These are phyloP conservation scores for Skeletonema costatum DNA, from an alignment of 108 stramenopile genomes.

Conservation along the genomic window DNA sequence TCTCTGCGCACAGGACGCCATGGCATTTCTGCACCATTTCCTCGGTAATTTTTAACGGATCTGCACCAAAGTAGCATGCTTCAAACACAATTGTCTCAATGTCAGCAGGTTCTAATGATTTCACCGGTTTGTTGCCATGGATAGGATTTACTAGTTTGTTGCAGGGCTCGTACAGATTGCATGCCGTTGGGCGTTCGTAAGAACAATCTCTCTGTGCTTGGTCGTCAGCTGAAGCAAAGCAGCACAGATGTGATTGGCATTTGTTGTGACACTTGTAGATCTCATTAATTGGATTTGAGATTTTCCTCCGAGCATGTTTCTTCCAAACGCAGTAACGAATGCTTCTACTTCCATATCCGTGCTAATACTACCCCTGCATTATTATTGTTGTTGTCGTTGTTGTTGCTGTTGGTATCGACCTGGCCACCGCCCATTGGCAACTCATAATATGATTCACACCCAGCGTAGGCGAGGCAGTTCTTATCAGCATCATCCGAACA, in stretches of 20 bases:
- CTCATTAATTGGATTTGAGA: constrained; percentile 4
- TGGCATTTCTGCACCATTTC: constrained; percentile 8
- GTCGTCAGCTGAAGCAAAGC: not conserved
- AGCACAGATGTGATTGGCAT: constrained; percentile 19
- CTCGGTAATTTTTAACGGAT: not conserved
- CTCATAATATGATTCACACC: constrained; percentile 23
- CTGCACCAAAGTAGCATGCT: not conserved
- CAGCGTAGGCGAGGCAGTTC: constrained; percentile 38
- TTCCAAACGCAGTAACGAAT: constrained; percentile 9
- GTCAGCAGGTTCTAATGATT: not conserved
- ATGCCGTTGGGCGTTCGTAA: not conserved
- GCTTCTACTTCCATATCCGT: constrained; percentile 4
- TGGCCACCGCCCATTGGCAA: not conserved
- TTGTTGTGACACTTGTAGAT: constrained; percentile 18
- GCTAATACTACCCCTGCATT: not conserved
- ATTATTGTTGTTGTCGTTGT: not conserved
- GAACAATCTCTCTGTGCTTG: constrained; percentile 1
- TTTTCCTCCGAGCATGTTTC: constrained; percentile 15
- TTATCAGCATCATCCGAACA: constrained; percentile 16
- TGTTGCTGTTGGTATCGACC: not conserved
- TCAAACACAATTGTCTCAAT: not conserved
- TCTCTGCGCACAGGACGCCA: constrained; percentile 5
- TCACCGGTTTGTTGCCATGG: not conserved
- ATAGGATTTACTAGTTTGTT: constrained; percentile 5
- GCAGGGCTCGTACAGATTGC: constrained; percentile 16